Base-by-base conservation (phyloP, 2,329 filamentous ascomycete genomes). In the Monilinia fructigena region DNA sequence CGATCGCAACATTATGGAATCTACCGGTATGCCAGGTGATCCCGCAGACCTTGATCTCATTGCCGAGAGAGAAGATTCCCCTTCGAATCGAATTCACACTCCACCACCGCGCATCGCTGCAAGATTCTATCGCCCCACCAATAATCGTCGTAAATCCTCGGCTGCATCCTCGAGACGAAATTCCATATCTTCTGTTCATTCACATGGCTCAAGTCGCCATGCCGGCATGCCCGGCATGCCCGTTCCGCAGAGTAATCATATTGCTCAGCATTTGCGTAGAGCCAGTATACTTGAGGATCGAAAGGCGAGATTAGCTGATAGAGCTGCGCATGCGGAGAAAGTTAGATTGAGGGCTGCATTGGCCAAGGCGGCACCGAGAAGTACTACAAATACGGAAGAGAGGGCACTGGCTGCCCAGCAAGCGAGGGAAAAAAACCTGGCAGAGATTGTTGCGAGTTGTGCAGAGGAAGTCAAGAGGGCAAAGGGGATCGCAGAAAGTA, bases 401-500 rank as follows among this genome's bases (percentile, higher is more conserved):
- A 83, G 89, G 61, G 90, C 91, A 4, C 79, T 93, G 67, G 91
- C 91, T 7, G 91, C 91, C 6, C 87, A 92, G 69, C 85, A 92
- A 70, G 89, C 91, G 0, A 85, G 92, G 67, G 90, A 94, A 79
- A 89, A 89, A 72, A 92, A 93, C 72, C 79, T 95, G 23, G 91
- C 90, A 11, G 91, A 93, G 76, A 93, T 94, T 54, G 90, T 91
- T 4, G 89, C 91, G 59, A 84, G 86, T 68, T 94, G 91, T 75
- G 91, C 91, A 26, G 91, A 93, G 77, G 91, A 95, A 76, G 91
- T 95, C 20, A 88, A 90, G 75, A 85, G 90, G 70, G 91, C 91
- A 63, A 94, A 94, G 80, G 89, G 90, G 61, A 83, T 93, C n/a
- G 91, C 91, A 18, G 90, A 92, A 76, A 88, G 85, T 67, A 92